Percentiles rank a stretch among this genome's conserved stretches.
phyloP scores from a whole-genome alignment of 2,329 filamentous ascomycete species.

The Ophiostoma quercus region DNA sequence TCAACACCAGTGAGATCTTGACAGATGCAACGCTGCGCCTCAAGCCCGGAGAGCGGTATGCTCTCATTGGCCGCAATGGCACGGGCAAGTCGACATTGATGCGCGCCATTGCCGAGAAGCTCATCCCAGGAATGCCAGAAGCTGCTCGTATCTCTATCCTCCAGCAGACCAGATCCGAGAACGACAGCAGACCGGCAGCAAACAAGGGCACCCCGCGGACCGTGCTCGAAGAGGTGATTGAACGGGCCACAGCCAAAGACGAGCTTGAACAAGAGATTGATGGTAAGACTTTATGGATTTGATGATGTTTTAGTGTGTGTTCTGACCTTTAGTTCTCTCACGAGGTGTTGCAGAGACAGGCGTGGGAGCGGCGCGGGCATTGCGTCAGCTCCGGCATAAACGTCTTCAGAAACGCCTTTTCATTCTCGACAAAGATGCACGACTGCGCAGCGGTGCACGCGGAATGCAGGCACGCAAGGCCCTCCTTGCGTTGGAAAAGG shows the following conservation, averaged over 20 bases:
- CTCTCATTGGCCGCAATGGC: slow-evolving; percentile 73
- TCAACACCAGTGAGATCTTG: slow-evolving; percentile 52
- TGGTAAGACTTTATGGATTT: neutral
- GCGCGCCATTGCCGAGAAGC: slow-evolving; percentile 68
- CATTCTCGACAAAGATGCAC: neutral
- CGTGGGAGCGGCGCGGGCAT: neutral
- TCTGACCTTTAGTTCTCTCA: neutral
- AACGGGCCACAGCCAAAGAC: slow-evolving; percentile 52
- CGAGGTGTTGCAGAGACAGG: neutral
- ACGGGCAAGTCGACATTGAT: slow-evolving; percentile 77
- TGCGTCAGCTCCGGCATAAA: neutral
- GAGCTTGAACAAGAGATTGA: slow-evolving; percentile 55
- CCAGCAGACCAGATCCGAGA: slow-evolving; percentile 57
- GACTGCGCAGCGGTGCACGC: neutral
- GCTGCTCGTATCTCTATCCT: slow-evolving; percentile 61
- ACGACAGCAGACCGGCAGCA: neutral
- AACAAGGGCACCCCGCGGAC: slow-evolving; percentile 28
- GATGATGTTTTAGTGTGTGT: too few species aligned
- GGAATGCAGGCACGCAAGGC: slow-evolving; percentile 1
- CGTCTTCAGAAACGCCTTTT: neutral
- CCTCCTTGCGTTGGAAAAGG: neutral
- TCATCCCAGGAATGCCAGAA: slow-evolving; percentile 70
- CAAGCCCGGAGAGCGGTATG: slow-evolving; percentile 69
- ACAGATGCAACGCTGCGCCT: slow-evolving; percentile 63
- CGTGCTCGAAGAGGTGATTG: slow-evolving; percentile 65